Base-by-base conservation (phyloP, 257 asterid genomes). In the Misopates orontium region DNA sequence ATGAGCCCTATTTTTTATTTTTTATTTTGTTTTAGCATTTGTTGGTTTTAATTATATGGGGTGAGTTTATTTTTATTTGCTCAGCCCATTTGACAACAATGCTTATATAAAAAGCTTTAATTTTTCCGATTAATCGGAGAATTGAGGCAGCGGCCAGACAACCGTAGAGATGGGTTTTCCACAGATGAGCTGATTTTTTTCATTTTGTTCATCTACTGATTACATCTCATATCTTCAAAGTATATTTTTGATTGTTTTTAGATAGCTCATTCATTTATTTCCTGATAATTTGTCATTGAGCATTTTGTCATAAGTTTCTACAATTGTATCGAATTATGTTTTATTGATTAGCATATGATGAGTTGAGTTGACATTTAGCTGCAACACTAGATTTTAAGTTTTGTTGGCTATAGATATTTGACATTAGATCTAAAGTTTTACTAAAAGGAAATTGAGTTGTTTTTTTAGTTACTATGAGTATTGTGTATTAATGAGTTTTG, bases 131-230 rank as follows among this genome's bases (percentile, higher is more conserved):
- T 69, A 51, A 42, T 70, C 23, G 40, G 45, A 25, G 40, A 58
- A 11, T 59, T 60, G 39, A 25, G 9, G 76, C 76, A 64, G 47
- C 71, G 76, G 76, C 55, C 76, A 64, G 71, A 71, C 76, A 71
- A 71, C 76, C 76, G 76, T 64, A 64, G 72, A 24, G 77, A 66
- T 72, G 44, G 59, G 57, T 39, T 72, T 69, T 71, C 72, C 77
- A 72, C 72, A 40, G 72, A 66, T 60, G 50, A 59, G 59, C 45
- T 36, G 53, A 59, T 39, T 28, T 53, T 39, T 41, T 47, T 40
- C 19, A 12, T 25, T 66, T 20, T 39, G 52, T 66, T 72, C 42
- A 2, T 72, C 77, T 59, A 66, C 72, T 66, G 17, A 59, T 66
- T 6, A 41, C 63, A 59, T 72, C 77, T 72, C 72, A 66, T 12